Conservation (phyloP, 116 monocot genomes). For the Zostera marina region DNA sequence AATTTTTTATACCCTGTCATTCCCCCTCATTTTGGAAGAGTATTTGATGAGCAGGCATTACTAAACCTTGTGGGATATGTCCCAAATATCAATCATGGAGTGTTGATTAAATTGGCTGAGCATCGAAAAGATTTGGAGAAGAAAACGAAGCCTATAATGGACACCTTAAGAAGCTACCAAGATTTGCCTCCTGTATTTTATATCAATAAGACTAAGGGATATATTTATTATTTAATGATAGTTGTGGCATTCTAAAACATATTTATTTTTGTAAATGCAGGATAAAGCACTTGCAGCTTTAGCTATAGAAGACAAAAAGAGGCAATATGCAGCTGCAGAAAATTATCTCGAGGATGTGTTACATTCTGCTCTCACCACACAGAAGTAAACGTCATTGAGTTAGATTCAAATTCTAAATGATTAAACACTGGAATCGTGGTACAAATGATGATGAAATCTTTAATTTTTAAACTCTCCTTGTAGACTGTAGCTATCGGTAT, state of each 20-base stretch:
- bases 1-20: background rate
- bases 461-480: too few species aligned
- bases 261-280: conserved; percentile 23
- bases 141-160: conserved; percentile 90
- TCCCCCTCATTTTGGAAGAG: background rate
- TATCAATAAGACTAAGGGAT: background rate
- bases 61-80: conserved; percentile 71
- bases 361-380: conserved; percentile 18
- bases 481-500: too few species aligned
- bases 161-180: conserved; percentile 94
- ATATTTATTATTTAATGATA: background rate
- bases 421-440: too few species aligned
- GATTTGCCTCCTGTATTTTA: conserved; percentile 86
- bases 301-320: conserved; percentile 96
- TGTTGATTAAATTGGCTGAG: conserved; percentile 95
- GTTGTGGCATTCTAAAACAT: background rate
- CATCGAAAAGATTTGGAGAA: conserved; percentile 82
- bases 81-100: conserved; percentile 96
- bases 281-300: conserved; percentile 94
- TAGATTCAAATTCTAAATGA: too few species aligned
- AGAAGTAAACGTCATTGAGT: conserved; percentile 2
- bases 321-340: conserved; percentile 88
- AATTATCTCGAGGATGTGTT: conserved; percentile 85
- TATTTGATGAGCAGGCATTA: conserved; percentile 30
- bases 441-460: too few species aligned